Conservation (phyloP, 225 moss, liverwort and hornwort genomes). For the Marchantia paleacea region DNA sequence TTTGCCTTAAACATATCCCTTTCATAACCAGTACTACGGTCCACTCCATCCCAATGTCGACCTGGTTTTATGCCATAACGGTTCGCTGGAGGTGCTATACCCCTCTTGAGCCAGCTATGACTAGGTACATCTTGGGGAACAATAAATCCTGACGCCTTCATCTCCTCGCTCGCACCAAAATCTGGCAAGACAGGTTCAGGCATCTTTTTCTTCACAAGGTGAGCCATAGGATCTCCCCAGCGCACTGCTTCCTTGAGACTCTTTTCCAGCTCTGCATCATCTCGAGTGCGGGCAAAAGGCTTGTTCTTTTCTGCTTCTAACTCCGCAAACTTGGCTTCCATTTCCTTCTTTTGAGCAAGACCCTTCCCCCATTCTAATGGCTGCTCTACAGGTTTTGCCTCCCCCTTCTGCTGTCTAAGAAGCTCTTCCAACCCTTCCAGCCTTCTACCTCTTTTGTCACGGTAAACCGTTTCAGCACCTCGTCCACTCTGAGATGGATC, state of each 20-base stretch:
- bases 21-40: slow-evolving; percentile 88
- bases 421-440: slow-evolving; percentile 92
- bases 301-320: slow-evolving; percentile 78
- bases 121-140: slow-evolving; percentile 77
- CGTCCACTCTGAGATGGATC: slow-evolving; percentile 71
- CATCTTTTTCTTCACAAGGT: slow-evolving; percentile 70
- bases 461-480: slow-evolving; percentile 79
- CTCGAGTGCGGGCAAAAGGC: slow-evolving; percentile 85
- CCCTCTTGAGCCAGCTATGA: slow-evolving; percentile 91
- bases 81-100: slow-evolving; percentile 70
- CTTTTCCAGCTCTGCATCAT: slow-evolving; percentile 87
- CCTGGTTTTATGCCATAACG: slow-evolving; percentile 92
- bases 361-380: slow-evolving; percentile 98
- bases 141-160: slow-evolving; percentile 93
- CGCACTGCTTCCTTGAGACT: slow-evolving; percentile 61
- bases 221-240: slow-evolving; percentile 98
- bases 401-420: slow-evolving; percentile 80
- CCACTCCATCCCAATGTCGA: slow-evolving; percentile 96
- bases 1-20: slow-evolving; percentile 77
- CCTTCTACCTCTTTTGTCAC: slow-evolving; percentile 90
- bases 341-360: slow-evolving; percentile 80
- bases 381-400: slow-evolving; percentile 60
- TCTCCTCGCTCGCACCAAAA: slow-evolving; percentile 79
- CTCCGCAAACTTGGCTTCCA: slow-evolving; percentile 53
- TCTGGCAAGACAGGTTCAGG: slow-evolving; percentile 58